These are phyloP conservation scores for Cicer pinnatifidum DNA, from an alignment of 306 rosid species.

Conservation along the genomic window DNA sequence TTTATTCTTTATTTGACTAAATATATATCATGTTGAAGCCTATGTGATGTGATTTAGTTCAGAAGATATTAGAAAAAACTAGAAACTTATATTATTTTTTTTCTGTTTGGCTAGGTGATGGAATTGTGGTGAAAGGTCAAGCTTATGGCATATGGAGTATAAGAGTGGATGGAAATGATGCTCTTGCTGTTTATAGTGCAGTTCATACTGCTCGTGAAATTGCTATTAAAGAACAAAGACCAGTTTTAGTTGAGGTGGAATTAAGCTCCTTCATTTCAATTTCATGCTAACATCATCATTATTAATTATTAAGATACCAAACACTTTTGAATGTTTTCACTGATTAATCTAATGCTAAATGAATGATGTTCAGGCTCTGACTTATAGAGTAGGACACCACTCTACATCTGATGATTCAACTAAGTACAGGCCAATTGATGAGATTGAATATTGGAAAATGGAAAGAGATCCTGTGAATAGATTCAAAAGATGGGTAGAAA, in stretches of 20 bases:
- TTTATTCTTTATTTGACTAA: no score
- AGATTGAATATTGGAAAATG: constrained; percentile 70
- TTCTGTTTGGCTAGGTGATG: constrained; percentile 64
- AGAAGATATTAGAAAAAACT: not conserved
- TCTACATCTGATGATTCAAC: constrained; percentile 83
- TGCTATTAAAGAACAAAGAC: constrained; percentile 62
- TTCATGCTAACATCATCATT: constrained; percentile 31
- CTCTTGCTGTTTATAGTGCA: constrained; percentile 71
- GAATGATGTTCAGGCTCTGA: constrained; percentile 58
- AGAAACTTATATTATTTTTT: constrained; percentile 8
- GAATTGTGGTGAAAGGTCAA: constrained; percentile 70
- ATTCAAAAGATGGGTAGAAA: constrained; percentile 64
- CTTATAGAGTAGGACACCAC: constrained; percentile 84
- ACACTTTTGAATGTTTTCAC: constrained; percentile 9
- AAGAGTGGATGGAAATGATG: constrained; percentile 77
- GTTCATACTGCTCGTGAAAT: constrained; percentile 64
- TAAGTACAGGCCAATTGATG: constrained; percentile 63
- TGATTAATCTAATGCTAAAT: constrained; percentile 1
- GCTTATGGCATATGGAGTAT: constrained; percentile 74
- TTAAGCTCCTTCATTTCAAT: not conserved
- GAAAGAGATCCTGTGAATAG: constrained; percentile 63
- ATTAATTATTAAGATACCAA: not conserved
- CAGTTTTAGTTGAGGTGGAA: constrained; percentile 68
- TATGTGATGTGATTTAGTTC: constrained; percentile 25
- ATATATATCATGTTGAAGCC: not conserved